Conservation (phyloP, 2,329 filamentous ascomycete genomes). For the Thielaviopsis musarum region DNA sequence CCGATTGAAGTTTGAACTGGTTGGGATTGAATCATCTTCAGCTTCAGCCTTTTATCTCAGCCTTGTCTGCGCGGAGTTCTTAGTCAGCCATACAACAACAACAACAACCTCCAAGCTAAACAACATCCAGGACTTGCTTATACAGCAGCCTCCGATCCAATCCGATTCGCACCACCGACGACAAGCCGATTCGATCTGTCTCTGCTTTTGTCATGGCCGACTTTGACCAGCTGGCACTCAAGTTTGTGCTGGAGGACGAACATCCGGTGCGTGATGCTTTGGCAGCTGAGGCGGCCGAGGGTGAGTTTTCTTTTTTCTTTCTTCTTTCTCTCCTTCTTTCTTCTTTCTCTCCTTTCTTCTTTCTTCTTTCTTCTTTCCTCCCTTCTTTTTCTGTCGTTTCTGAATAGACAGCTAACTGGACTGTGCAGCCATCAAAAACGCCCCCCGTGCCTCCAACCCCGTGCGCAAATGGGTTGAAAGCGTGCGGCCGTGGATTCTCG, state of each 20-base stretch:
- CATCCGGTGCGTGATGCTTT: conserved; percentile 24
- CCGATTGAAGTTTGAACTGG: no score
- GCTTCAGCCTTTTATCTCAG: no score
- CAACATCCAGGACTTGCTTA: no score
- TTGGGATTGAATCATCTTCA: no score
- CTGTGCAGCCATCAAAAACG: conserved; percentile 22
- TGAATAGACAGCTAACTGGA: no score
- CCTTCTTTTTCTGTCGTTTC: not conserved
- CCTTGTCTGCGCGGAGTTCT: no score
- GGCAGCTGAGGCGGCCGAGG: conserved; percentile 28
- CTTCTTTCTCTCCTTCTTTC: not conserved
- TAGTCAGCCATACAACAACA: no score
- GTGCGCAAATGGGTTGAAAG: conserved; percentile 39
- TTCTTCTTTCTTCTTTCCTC: not conserved
- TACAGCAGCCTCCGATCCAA: not conserved
- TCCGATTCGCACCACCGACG: not conserved
- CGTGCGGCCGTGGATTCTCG: conserved; percentile 35
- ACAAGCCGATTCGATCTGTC: not conserved
- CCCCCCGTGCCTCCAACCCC: conserved; percentile 26
- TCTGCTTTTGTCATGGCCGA: conserved; percentile 25
- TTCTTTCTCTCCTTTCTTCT: no score
- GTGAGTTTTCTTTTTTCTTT: conserved; percentile 15
- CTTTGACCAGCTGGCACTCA: conserved; percentile 34
- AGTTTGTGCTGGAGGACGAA: conserved; percentile 37
- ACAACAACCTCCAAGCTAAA: no score